phyloP scores from a whole-genome alignment of 495 filamentous ascomycete species.

The Aeminium ludgeri region DNA sequence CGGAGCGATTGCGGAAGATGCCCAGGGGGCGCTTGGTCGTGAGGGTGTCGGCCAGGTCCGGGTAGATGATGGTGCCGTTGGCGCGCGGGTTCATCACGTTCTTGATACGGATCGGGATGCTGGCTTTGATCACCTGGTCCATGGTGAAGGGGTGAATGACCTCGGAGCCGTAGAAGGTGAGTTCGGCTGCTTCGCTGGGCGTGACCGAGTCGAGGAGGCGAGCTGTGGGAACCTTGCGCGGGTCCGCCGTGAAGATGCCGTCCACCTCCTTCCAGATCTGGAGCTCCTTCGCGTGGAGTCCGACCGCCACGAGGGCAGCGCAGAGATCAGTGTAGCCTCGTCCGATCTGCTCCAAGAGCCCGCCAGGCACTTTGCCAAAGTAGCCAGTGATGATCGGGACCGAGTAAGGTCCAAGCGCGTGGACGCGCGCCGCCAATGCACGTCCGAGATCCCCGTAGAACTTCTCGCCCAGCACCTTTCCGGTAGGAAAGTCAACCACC shows the following conservation, averaged over 20 bases:
- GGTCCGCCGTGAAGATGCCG: constrained; percentile 41
- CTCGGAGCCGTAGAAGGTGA: constrained; percentile 39
- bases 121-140: constrained; percentile 89
- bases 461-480: constrained; percentile 45
- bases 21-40: constrained; percentile 26
- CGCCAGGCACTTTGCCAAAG: constrained; percentile 30
- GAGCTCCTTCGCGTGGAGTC: constrained; percentile 31
- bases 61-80: constrained; percentile 70
- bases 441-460: constrained; percentile 63
- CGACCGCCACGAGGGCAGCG: constrained; percentile 33
- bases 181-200: constrained; percentile 35
- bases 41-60: constrained; percentile 29
- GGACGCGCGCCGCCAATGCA: constrained; percentile 48
- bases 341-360: constrained; percentile 30
- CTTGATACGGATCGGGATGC: constrained; percentile 91
- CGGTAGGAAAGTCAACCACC: constrained; percentile 44
- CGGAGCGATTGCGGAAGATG: constrained; percentile 24
- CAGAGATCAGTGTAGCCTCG: constrained; percentile 39
- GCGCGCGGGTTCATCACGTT: constrained; percentile 91
- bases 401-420: constrained; percentile 39
- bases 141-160: constrained; percentile 98
- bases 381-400: constrained; percentile 26
- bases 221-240: constrained; percentile 36
- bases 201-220: constrained; percentile 33
- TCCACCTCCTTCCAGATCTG: constrained; percentile 43